Evolutionary conservation across 148 eudicot species (phyloP).

Genomic region (Polygonum maritimum): DNA sequence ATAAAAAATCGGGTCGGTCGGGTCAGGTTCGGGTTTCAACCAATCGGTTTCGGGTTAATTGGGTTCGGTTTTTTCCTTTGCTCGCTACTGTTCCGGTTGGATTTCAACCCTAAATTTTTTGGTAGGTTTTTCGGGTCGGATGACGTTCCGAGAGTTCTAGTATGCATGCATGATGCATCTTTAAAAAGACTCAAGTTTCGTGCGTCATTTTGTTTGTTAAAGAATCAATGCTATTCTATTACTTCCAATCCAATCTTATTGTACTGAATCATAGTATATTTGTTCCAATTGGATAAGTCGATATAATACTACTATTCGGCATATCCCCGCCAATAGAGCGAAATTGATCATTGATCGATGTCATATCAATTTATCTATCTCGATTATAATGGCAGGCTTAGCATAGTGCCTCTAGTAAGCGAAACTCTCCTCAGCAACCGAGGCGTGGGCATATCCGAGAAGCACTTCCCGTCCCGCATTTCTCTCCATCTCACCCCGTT

Average conservation of each 20-base stretch:
- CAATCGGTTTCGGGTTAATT: too few species aligned
- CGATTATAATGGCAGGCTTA: slow-evolving; percentile 60
- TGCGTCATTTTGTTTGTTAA: not conserved
- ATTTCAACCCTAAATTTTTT: too few species aligned
- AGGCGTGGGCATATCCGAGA: slow-evolving; percentile 72
- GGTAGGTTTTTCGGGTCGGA: too few species aligned
- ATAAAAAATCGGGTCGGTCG: too few species aligned
- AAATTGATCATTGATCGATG: not conserved
- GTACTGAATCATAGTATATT: not conserved
- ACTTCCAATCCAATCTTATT: not conserved
- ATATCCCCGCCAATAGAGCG: too few species aligned
- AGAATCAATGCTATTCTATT: not conserved
- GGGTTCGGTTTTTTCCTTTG: too few species aligned
- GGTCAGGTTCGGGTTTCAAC: too few species aligned
- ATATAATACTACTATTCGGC: too few species aligned
- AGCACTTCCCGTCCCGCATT: slow-evolving; percentile 86
- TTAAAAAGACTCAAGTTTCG: not conserved
- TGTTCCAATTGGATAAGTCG: not conserved
- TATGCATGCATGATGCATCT: not conserved
- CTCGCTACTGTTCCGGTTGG: too few species aligned
- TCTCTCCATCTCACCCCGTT: slow-evolving; percentile 64
- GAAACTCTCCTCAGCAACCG: slow-evolving; percentile 45
- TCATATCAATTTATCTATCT: not conserved
- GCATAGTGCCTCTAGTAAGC: slow-evolving; percentile 46
- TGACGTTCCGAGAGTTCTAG: not conserved